Conservation (phyloP, 2,329 filamentous ascomycete genomes). For the Claviceps humidiphila region DNA sequence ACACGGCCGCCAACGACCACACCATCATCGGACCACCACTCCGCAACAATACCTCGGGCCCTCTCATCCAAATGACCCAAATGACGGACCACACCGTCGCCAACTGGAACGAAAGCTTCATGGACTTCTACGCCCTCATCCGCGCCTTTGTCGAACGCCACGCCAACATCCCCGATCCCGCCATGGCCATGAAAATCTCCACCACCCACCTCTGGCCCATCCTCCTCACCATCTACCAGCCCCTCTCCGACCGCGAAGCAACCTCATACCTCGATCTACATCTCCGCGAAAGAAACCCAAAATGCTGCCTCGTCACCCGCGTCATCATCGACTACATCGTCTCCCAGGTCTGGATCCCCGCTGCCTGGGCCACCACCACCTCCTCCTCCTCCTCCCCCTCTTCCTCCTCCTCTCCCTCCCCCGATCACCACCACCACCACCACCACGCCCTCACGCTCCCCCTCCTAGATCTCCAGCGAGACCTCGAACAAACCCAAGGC, state of each 20-base stretch:
- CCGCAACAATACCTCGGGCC: constrained; percentile 10
- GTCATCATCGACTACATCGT: constrained; percentile 30
- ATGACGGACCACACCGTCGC: constrained; percentile 21
- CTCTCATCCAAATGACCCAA: constrained; percentile 23
- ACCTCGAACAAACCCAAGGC: constrained; percentile 23
- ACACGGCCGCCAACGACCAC: neutral
- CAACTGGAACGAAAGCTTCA: constrained; percentile 23
- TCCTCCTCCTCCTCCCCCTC: constrained; percentile 18
- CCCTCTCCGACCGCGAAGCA: constrained; percentile 24
- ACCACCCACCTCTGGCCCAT: constrained; percentile 22
- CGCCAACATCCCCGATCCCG: constrained; percentile 18
- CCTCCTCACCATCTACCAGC: constrained; percentile 23
- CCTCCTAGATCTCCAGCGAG: constrained; percentile 23
- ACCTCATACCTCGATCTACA: constrained; percentile 28
- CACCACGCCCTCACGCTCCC: constrained; percentile 19
- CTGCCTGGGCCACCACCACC: constrained; percentile 25
- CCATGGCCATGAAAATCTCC: constrained; percentile 15
- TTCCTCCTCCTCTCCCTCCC: constrained; percentile 13
- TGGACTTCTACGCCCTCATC: constrained; percentile 23
- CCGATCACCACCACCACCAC: too few species aligned
- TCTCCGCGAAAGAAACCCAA: constrained; percentile 24
- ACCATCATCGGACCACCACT: constrained; percentile 9
- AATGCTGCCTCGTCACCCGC: constrained; percentile 29
- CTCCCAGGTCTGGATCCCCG: constrained; percentile 26
- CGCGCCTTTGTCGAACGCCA: constrained; percentile 23